Evolutionary conservation across 106 monocot genomes (phyloP).

Genomic region (Dendrobium nobile): DNA sequence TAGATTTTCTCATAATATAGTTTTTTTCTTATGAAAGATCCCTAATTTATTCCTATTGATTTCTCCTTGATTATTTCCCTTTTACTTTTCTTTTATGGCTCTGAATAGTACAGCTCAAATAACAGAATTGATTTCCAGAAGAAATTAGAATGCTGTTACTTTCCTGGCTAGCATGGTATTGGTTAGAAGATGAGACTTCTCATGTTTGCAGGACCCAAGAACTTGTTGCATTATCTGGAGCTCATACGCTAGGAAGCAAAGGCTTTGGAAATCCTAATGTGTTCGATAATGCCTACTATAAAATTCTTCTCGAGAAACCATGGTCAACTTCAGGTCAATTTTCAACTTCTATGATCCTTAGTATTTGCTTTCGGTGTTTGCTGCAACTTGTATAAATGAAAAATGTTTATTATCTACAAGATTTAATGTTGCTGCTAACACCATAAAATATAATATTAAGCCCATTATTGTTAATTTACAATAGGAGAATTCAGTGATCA

Average conservation of each 20-base stretch:
- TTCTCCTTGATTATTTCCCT: too few species aligned
- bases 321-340: conserved; percentile 64
- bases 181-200: not conserved
- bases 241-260: conserved; percentile 87
- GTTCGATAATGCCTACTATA: conserved; percentile 90
- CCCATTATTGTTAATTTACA: not conserved
- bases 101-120: not conserved
- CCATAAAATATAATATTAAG: not conserved
- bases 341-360: not conserved
- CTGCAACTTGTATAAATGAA: not conserved
- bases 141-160: not conserved
- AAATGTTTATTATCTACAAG: not conserved
- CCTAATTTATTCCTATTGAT: too few species aligned
- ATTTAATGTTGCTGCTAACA: not conserved
- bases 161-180: not conserved
- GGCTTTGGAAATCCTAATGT: conserved; percentile 83
- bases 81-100: not conserved
- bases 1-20: too few species aligned
- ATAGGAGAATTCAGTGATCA: not conserved
- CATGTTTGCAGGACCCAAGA: conserved; percentile 74
- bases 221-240: conserved; percentile 85
- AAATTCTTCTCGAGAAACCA: conserved; percentile 82
- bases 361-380: not conserved
- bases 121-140: not conserved
- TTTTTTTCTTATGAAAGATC: too few species aligned